phyloP scores from a whole-genome alignment of 768 basidiomycete genomes.

The Mycena pura region DNA sequence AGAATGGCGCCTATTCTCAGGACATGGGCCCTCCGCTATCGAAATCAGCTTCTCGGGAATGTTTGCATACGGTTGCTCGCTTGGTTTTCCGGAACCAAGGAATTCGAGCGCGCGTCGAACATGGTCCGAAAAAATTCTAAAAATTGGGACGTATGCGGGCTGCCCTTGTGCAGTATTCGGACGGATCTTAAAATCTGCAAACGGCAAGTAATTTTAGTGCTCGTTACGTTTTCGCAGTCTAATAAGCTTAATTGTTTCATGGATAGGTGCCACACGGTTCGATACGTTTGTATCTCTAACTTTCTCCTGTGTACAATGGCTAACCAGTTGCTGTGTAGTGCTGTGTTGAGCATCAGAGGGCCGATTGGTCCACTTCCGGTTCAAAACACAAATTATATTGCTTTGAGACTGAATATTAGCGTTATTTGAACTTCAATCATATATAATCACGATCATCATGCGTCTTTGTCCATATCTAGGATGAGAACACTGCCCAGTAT shows the following conservation, averaged over 20 bases:
- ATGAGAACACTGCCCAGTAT: too few relatives aligned
- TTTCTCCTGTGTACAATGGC: not conserved
- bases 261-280: conserved; percentile 21
- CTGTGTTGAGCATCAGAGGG: conserved; percentile 5
- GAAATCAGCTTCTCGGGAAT: conserved; percentile 10
- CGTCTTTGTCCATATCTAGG: too few relatives aligned
- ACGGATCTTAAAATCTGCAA: conserved; percentile 18
- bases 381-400: conserved; percentile 11
- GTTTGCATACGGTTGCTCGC: conserved; percentile 13
- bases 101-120: not conserved
- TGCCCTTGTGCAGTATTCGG: conserved; percentile 9
- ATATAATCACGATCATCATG: too few relatives aligned
- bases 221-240: not conserved
- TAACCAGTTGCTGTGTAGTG: conserved; percentile 10
- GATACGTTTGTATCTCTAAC: conserved; percentile 11
- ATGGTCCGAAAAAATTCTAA: conserved; percentile 5
- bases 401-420: conserved; percentile 15
- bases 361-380: conserved; percentile 5
- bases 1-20: not conserved
- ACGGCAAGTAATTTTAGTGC: not conserved
- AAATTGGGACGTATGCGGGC: conserved; percentile 24
- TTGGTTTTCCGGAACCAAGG: not conserved
- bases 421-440: too few relatives aligned
- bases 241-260: not conserved
- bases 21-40: conserved; percentile 15